phyloP scores from a whole-genome alignment of 352 stramenopile species.

The Pythium diclinum region DNA sequence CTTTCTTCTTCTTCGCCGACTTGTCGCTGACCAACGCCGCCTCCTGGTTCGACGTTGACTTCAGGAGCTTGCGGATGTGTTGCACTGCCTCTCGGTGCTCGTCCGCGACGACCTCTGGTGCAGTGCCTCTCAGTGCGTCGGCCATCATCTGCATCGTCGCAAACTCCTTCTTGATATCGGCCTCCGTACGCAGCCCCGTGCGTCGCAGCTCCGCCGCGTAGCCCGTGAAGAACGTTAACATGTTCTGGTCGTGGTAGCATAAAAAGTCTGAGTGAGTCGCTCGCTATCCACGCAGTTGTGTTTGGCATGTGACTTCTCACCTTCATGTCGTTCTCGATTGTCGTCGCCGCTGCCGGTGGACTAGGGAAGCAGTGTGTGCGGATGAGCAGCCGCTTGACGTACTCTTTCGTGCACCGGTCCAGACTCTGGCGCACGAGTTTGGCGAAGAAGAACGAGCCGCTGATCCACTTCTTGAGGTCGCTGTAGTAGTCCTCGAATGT shows the following conservation, averaged over 20 bases:
- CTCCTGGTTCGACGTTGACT: conserved; percentile 60
- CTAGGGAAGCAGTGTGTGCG: conserved; percentile 59
- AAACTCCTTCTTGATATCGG: conserved; percentile 73
- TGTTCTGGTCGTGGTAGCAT: conserved; percentile 32
- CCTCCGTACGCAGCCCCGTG: conserved; percentile 58
- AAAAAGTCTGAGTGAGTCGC: background rate
- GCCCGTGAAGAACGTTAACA: conserved; percentile 70
- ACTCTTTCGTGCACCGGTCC: conserved; percentile 65
- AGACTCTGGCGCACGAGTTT: conserved; percentile 72
- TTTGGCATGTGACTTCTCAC: conserved; percentile 22
- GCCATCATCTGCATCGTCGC: conserved; percentile 44
- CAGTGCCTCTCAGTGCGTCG: conserved; percentile 35
- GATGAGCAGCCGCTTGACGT: conserved; percentile 51
- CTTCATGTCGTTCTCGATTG: conserved; percentile 61
- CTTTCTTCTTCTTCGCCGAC: conserved; percentile 39
- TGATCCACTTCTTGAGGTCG: conserved; percentile 76
- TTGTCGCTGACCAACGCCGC: conserved; percentile 40
- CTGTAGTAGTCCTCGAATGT: conserved; percentile 78
- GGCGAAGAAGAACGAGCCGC: conserved; percentile 81
- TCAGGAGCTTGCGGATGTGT: conserved; percentile 64
- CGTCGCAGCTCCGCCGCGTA: conserved; percentile 64
- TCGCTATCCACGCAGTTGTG: too few species aligned
- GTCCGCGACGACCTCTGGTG: conserved; percentile 30
- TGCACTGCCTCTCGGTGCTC: conserved; percentile 36
- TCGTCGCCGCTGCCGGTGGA: conserved; percentile 30